These are phyloP conservation scores for Phlyctochytrium arcticum DNA, from an alignment of 192 early-diverging fungal genomes.

Conservation along the genomic window DNA sequence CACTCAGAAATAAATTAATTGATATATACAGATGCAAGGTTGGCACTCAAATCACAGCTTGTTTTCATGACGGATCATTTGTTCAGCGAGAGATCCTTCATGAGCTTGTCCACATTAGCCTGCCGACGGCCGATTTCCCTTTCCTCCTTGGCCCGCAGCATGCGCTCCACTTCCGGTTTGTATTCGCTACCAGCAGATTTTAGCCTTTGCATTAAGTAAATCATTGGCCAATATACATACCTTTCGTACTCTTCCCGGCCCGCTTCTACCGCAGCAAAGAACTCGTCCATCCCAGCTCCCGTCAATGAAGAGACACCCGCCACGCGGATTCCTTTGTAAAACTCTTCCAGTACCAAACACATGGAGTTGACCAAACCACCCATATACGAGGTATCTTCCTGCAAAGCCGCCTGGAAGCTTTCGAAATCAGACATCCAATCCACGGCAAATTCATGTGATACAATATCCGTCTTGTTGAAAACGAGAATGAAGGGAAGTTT, in stretches of 20 bases:
- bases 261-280: slow-evolving; percentile 78
- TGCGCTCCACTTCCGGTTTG: slow-evolving; percentile 73
- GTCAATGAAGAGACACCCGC: slow-evolving; percentile 90
- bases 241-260: slow-evolving; percentile 79
- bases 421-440: slow-evolving; percentile 99
- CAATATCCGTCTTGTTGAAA: slow-evolving; percentile 96
- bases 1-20: no score
- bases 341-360: slow-evolving; percentile 96
- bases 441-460: slow-evolving; percentile 81
- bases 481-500: slow-evolving; percentile 91
- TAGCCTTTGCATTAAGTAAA: neutral
- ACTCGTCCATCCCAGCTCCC: slow-evolving; percentile 85
- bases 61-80: slow-evolving; percentile 19
- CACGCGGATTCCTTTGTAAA: slow-evolving; percentile 60
- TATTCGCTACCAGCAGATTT: slow-evolving; percentile 56
- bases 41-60: no score
- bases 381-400: slow-evolving; percentile 86
- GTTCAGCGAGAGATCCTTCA: slow-evolving; percentile 82
- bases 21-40: no score
- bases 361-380: slow-evolving; percentile 88
- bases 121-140: slow-evolving; percentile 63
- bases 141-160: slow-evolving; percentile 66
- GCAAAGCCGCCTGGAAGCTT: slow-evolving; percentile 81
- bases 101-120: slow-evolving; percentile 68
- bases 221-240: slow-evolving; percentile 24